Conservation (phyloP, 495 filamentous ascomycete genomes). For the Neurospora sp. region DNA sequence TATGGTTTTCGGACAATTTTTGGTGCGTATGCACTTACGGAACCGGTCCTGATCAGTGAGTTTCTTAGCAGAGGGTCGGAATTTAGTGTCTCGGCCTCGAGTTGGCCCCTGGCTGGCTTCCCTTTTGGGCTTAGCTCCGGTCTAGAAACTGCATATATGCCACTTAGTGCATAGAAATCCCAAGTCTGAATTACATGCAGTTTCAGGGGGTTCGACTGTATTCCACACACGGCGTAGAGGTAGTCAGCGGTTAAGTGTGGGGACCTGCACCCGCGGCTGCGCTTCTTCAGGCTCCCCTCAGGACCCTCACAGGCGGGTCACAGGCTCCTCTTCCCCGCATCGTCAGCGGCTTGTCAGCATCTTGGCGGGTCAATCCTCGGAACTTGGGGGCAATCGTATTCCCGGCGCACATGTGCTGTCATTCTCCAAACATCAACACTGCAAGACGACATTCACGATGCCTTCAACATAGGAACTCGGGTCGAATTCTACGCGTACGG, state of each 20-base stretch:
- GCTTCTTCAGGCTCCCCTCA: background rate
- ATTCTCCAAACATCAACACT: background rate
- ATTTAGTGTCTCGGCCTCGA: too few species aligned
- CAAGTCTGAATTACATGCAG: too few species aligned
- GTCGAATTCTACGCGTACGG: background rate
- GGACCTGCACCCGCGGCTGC: background rate
- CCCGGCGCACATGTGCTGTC: background rate
- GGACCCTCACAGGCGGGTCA: background rate
- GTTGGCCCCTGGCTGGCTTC: too few species aligned
- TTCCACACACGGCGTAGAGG: background rate
- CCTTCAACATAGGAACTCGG: background rate
- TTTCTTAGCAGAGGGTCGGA: too few species aligned
- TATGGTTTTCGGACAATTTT: too few species aligned
- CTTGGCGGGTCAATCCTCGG: constrained; percentile 1
- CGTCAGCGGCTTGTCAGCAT: background rate
- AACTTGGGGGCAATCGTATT: constrained; percentile 4
- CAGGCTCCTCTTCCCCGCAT: constrained; percentile 5
- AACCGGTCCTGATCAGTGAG: too few species aligned
- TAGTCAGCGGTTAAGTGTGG: background rate
- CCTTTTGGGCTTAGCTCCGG: too few species aligned
- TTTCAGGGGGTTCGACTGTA: too few species aligned
- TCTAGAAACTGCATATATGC: too few species aligned
- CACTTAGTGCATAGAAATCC: too few species aligned
- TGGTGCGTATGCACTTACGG: too few species aligned
- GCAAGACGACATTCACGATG: background rate